Conservation (phyloP, 192 early-diverging fungal species). For the Obelidium mucronatum region DNA sequence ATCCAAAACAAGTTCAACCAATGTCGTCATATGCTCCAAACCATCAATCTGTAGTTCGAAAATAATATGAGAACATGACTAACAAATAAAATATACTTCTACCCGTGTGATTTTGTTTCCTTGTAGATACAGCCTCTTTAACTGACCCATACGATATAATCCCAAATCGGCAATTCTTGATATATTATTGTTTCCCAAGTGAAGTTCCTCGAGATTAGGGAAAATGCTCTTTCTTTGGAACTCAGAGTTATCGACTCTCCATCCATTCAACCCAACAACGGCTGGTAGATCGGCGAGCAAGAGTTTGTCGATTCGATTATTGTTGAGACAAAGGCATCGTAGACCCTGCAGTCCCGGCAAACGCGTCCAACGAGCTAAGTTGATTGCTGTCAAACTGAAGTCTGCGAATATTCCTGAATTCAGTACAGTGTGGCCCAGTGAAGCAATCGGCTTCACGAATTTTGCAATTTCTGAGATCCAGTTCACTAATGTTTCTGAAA, state of each 20-base stretch:
- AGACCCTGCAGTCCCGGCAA: slow-evolving; percentile 51
- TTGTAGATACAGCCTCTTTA: slow-evolving; percentile 59
- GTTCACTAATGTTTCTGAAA: slow-evolving; percentile 63
- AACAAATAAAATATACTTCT: slow-evolving; percentile 15
- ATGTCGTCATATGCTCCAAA: slow-evolving; percentile 60
- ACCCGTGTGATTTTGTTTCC: slow-evolving; percentile 65
- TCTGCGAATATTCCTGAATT: slow-evolving; percentile 61
- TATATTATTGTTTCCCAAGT: slow-evolving; percentile 63
- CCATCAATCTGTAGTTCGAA: slow-evolving; percentile 58
- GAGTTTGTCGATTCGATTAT: slow-evolving; percentile 61
- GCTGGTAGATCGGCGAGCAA: slow-evolving; percentile 48
- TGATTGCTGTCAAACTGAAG: slow-evolving; percentile 68
- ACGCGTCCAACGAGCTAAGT: slow-evolving; percentile 57
- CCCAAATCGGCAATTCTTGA: slow-evolving; percentile 60
- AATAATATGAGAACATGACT: neutral
- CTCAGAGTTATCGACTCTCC: slow-evolving; percentile 42
- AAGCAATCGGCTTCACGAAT: slow-evolving; percentile 69
- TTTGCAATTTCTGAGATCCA: slow-evolving; percentile 69
- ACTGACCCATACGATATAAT: slow-evolving; percentile 52
- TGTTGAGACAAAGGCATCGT: slow-evolving; percentile 57
- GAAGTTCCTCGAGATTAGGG: slow-evolving; percentile 61
- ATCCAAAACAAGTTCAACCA: slow-evolving; percentile 64
- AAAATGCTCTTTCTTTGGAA: slow-evolving; percentile 41
- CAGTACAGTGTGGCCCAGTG: slow-evolving; percentile 30
- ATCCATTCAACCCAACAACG: slow-evolving; percentile 33